Evolutionary conservation across 495 filamentous ascomycete genomes (phyloP), one percentile per base, ranked within the genome.

Genomic region (Delitschia confertaspora): DNA sequence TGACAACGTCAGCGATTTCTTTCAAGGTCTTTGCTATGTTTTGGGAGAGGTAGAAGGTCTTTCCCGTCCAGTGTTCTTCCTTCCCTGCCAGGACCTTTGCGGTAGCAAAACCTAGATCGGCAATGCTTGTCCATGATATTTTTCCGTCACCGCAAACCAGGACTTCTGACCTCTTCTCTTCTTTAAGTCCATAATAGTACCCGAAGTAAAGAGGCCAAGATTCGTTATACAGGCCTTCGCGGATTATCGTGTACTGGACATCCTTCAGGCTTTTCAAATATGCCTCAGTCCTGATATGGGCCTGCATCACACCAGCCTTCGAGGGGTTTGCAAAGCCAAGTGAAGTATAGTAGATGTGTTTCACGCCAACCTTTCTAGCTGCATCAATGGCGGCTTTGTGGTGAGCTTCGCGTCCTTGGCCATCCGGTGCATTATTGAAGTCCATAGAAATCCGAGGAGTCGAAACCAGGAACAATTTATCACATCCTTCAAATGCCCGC

Each of bases 121-220:
- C 24, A 36, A 73, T 73, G 13, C 49, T 45, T 11, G 68, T 69
- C 68, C 68, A 73, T 27, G 47, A 58, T 2, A 67, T 43, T 43
- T 48, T 57, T 7, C 67, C 63, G 40, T 72, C 68, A 8, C 64
- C 68, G 1, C 57, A 61, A 0, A 70, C 42, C 6, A 49, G 29
- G 8, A 70, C 57, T 38, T 62, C 65, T 18, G 27, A 38, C 16
- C n/a, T 49, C 40, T 42, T 30, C 4, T 60, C 56, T 23, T 59
- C 39, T 19, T 50, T 43, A 11, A 45, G 25, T 0, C 64, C 55
- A 33, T 74, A 65, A 48, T 76, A 78, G 60, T 78, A 80, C 0
- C 73, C 71, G 1, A 78, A 74, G 57, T 86, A 85, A 46, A 84
- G 68, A 9, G 79, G 79, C 66, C 74, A 83, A 4, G 72, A 78